A percentile compares a stretch with the other conserved stretches of the same genome.
Conservation (phyloP, 164 flowering plant species). For the Aristolochia contorta region DNA sequence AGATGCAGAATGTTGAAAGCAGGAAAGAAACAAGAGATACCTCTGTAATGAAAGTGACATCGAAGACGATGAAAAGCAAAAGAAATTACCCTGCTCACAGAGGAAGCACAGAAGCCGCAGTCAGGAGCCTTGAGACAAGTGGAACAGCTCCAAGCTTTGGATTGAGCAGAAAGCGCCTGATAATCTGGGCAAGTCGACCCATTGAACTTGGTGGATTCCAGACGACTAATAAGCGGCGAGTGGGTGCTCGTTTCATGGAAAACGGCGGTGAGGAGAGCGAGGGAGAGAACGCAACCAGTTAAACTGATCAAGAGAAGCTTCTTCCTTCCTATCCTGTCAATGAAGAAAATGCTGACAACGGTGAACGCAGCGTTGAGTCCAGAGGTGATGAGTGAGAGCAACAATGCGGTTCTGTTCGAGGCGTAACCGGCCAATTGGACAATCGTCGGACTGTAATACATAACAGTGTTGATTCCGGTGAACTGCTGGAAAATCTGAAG, state of each 20-base stretch:
- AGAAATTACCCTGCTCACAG: constrained; percentile 25
- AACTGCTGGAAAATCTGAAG: constrained; percentile 64
- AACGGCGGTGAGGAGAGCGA: constrained; percentile 36
- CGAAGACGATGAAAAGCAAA: background rate
- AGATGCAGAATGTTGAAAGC: background rate
- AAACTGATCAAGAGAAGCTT: constrained; percentile 50
- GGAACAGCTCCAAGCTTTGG: constrained; percentile 40
- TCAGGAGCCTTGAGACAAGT: constrained; percentile 48
- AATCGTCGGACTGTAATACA: constrained; percentile 69
- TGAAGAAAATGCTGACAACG: constrained; percentile 50
- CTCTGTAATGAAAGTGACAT: background rate
- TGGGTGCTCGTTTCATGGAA: constrained; percentile 39
- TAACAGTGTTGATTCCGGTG: constrained; percentile 71
- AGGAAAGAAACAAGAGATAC: background rate
- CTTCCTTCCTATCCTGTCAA: constrained; percentile 56
- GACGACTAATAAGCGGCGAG: constrained; percentile 27
- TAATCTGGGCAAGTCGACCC: constrained; percentile 37
- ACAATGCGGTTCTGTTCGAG: constrained; percentile 52
- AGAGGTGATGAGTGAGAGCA: constrained; percentile 52
- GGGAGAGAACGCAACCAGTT: constrained; percentile 38
- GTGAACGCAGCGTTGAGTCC: constrained; percentile 60
- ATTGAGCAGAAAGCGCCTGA: constrained; percentile 7
- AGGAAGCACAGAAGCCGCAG: constrained; percentile 57
- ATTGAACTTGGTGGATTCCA: constrained; percentile 22
- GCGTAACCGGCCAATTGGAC: constrained; percentile 63